Evolutionary conservation across 2,329 filamentous ascomycete species (phyloP), one percentile per base, ranked within the genome.

Genomic region (Stenocarpella maydis): DNA sequence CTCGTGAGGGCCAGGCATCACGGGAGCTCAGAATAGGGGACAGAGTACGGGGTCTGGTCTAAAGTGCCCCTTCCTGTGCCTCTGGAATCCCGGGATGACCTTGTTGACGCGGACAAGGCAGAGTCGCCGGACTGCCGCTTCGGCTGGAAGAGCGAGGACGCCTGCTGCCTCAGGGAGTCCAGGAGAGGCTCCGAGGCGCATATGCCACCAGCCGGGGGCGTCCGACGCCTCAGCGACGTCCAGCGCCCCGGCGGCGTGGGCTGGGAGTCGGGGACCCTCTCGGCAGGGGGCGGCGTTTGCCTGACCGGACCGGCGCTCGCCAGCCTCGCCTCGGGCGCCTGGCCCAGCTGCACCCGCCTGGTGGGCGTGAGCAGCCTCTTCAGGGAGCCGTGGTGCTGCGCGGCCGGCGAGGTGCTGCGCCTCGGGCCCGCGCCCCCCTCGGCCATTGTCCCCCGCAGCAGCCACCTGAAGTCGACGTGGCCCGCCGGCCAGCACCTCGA

Each of bases 401-500:
- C 39, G 5, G 24, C 17, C 9, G 50, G 1, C 50, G 45, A 17
- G 8, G 12, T 14, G 41, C 19, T 21, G 24, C 26, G 31, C 41
- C 34, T 34, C n/a, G 34, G 5, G 14, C 7, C 58, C 3, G 41
- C 41, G 6, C 28, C 43, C 4, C 2, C 41, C 28, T 26, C n/a
- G 3, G 28, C 50, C n/a, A 21, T 4, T 1, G 64, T 58, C 28
- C 64, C 64, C 12, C 52, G 50, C 52, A 66, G 52, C n/a, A 66
- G 17, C 64, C 64, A 66, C 31, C 15, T 47, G 64, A 66, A 66
- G 26, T 28, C 21, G 4, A 55, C 41, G 41, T 55, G 53, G 50
- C 52, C 64, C 8, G 50, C 47, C 17, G 64, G 64, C 50, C 50
- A 66, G 10, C 64, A 66, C 19, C 24, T 66, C 5, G 64, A 43